These are phyloP conservation scores for Mortierella antarctica DNA, from an alignment of 192 early-diverging fungal species.

Conservation along the genomic window DNA sequence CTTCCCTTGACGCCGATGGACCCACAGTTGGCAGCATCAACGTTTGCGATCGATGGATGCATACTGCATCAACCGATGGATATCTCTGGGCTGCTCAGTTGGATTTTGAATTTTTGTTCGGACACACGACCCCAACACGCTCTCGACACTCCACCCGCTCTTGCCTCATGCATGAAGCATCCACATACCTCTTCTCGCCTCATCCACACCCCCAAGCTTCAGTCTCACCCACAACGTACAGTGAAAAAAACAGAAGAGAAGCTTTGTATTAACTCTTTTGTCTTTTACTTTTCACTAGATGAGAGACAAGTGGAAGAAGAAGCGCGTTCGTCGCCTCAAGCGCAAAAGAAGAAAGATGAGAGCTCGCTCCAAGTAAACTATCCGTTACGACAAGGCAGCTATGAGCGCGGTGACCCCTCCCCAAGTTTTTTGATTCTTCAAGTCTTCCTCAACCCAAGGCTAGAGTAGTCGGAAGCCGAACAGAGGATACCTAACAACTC, in stretches of 20 bases:
- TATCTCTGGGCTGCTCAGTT: neutral
- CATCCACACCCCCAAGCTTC: neutral
- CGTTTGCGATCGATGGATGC: neutral
- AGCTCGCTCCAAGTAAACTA: conserved; percentile 52
- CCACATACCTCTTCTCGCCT: no score
- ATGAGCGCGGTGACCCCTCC: conserved; percentile 17
- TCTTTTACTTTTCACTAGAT: conserved; percentile 17
- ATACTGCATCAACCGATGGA: no score
- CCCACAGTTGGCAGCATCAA: neutral
- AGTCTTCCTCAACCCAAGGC: no score
- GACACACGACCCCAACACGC: no score
- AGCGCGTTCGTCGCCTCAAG: conserved; percentile 55
- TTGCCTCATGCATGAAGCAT: neutral
- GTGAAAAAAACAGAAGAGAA: no score
- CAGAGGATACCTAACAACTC: no score
- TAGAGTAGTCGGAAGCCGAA: no score
- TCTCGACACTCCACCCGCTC: neutral
- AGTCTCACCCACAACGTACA: neutral
- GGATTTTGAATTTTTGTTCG: no score
- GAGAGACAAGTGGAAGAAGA: conserved; percentile 60
- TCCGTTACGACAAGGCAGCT: conserved; percentile 27
- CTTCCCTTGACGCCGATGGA: neutral
- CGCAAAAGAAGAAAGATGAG: conserved; percentile 59
- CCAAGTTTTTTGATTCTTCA: neutral
- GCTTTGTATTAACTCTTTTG: neutral